Percentiles rank a stretch among this genome's conserved stretches.
These are phyloP conservation scores for Drosera capensis DNA, from an alignment of 148 eudicot species.

Conservation along the genomic window DNA sequence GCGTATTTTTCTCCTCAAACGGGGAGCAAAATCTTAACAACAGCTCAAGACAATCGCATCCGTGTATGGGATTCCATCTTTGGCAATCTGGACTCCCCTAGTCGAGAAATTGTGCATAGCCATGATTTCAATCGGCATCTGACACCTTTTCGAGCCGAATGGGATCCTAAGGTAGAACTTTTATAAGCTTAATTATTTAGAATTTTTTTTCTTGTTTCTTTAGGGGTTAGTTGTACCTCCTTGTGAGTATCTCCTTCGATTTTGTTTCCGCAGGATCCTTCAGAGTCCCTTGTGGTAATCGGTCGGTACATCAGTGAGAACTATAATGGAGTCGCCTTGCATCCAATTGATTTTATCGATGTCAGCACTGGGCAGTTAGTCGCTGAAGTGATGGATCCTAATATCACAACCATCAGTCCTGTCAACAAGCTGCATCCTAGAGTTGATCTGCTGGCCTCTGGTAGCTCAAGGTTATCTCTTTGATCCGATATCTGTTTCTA, in stretches of 20 bases:
- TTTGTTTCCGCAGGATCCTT: conserved; percentile 43
- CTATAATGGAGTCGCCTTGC: conserved; percentile 72
- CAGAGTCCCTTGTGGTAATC: conserved; percentile 87
- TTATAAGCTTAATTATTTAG: too few species aligned
- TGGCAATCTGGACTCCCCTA: conserved; percentile 71
- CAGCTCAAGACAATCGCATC: conserved; percentile 79
- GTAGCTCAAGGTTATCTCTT: too few species aligned
- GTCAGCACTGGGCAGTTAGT: conserved; percentile 77
- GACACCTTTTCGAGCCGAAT: conserved; percentile 89
- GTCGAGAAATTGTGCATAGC: conserved; percentile 96
- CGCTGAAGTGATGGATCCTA: conserved; percentile 91
- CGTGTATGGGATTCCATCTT: conserved; percentile 87
- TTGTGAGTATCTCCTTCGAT: too few species aligned
- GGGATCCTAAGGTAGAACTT: conserved; percentile 88
- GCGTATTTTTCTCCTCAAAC: conserved; percentile 89
- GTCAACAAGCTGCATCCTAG: conserved; percentile 95
- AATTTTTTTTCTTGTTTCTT: too few species aligned
- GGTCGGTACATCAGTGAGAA: conserved; percentile 98
- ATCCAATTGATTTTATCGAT: conserved; percentile 90
- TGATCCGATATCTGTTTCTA: too few species aligned
- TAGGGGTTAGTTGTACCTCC: too few species aligned
- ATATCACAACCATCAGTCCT: conserved; percentile 80
- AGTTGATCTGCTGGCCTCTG: too few species aligned
- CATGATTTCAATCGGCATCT: conserved; percentile 92
- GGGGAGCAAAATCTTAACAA: conserved; percentile 89